phyloP scores from a whole-genome alignment of 768 basidiomycete genomes.

The Russula sp. region DNA sequence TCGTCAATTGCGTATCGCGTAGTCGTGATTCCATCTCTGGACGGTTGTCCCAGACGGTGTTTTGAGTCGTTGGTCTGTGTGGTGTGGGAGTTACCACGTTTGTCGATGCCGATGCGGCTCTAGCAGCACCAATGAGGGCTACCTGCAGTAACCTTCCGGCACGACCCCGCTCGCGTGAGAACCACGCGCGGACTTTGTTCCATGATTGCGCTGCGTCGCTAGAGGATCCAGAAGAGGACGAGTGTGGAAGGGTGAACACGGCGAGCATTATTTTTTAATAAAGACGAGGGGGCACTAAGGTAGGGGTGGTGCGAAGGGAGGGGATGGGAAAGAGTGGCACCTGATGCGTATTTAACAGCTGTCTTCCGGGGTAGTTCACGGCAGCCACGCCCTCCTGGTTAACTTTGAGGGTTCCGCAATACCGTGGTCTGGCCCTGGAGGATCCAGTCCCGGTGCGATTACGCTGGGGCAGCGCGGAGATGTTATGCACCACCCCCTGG shows the following conservation, averaged over 20 bases:
- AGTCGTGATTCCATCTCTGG: slow-evolving; percentile 7
- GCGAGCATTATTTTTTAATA: slow-evolving; percentile 17
- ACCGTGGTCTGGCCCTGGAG: slow-evolving; percentile 13
- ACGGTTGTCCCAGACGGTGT: slow-evolving; percentile 10
- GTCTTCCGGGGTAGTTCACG: slow-evolving; percentile 12
- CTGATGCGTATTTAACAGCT: slow-evolving; percentile 15
- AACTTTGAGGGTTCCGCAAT: slow-evolving; percentile 17
- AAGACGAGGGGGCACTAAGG: not conserved
- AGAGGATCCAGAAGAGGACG: slow-evolving; percentile 2
- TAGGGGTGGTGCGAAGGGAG: not conserved
- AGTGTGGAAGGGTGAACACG: slow-evolving; percentile 9
- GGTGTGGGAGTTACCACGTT: slow-evolving; percentile 8
- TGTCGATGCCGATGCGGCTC: slow-evolving; percentile 15
- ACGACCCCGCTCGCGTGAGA: slow-evolving; percentile 19
- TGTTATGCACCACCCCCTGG: slow-evolving; percentile 2
- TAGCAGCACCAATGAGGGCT: slow-evolving; percentile 13
- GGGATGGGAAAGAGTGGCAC: not conserved
- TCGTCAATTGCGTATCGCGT: slow-evolving; percentile 15
- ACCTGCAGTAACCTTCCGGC: slow-evolving; percentile 13
- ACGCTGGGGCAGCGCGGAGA: slow-evolving; percentile 18
- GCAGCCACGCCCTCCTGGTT: slow-evolving; percentile 15
- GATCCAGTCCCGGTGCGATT: slow-evolving; percentile 1
- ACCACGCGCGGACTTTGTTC: slow-evolving; percentile 18
- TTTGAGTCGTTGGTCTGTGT: not conserved
- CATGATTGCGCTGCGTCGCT: slow-evolving; percentile 11